Base-by-base conservation (phyloP, 805 yeast genomes). In the Wilhelminamyces savonicus region DNA sequence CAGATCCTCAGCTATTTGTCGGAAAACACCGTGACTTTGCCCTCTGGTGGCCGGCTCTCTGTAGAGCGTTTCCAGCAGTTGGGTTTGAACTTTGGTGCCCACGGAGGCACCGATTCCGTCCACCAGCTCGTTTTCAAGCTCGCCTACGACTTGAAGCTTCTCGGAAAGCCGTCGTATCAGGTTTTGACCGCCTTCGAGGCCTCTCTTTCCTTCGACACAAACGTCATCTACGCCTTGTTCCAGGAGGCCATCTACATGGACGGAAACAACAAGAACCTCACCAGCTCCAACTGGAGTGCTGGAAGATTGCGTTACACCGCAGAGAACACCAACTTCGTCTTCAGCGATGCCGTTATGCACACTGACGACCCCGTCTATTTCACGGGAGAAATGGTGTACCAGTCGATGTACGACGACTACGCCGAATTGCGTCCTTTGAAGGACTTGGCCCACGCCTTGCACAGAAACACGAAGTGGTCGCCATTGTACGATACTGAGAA, bases 201-300 rank as follows among this genome's bases (percentile, higher is more conserved):
- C 26, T 39, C 32, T 15, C 45, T 55, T 7, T 52, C 66, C 1
- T 76, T 73, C 42, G 80, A 74, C 34, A 66, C 79, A 4, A 75
- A 75, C 37, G 50, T 69, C 18, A 41, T 76, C 12, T 75, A 75
- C 41, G 74, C 75, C 3, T 53, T 76, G 23, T 65, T 74, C 39
- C 79, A 74, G 44, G 81, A 75, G 38, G 74, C 78, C 5, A 74
- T 76, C 11, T 75, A 75, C 46, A 55, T 70, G 35, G 74, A 71
- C 39, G 70, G 73, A 0, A 36, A 36, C 26, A 31, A 37, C 24
- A 7, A 32, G 21, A 27, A 31, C 30, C 7, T 24, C 10, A 52
- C 53, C 1, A 32, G 31, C 4, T 53, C 71, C 4, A 39, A 59
- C 28, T 75, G 81, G 81, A 48, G 71, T 5, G 78, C 78, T 2